phyloP scores from a whole-genome alignment of 169 alveolate genomes.

The Cryptosporidium sp. region DNA sequence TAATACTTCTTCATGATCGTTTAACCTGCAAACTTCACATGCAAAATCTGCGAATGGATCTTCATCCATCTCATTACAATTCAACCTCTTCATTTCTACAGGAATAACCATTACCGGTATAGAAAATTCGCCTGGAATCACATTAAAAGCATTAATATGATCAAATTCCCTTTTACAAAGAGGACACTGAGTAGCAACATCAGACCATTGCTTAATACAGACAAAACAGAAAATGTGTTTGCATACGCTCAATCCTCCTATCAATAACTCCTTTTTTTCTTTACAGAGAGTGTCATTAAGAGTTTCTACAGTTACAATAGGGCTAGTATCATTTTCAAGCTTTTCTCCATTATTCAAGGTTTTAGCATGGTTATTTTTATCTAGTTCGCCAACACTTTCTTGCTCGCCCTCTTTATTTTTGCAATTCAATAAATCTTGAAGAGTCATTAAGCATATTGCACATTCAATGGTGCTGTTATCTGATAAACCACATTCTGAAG shows the following conservation, averaged over 20 bases:
- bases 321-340: background rate
- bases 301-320: background rate
- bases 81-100: conserved; percentile 36
- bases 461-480: conserved; percentile 10
- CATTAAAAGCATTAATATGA: conserved; percentile 39
- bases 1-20: conserved; percentile 65
- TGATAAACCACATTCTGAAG: background rate
- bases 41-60: conserved; percentile 74
- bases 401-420: background rate
- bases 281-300: background rate
- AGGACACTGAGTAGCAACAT: conserved; percentile 68
- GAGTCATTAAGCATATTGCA: conserved; percentile 47
- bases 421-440: conserved; percentile 18
- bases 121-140: conserved; percentile 35
- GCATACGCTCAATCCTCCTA: conserved; percentile 51
- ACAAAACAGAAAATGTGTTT: conserved; percentile 58
- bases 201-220: conserved; percentile 66
- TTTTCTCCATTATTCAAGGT: background rate
- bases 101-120: conserved; percentile 25
- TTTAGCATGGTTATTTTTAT: background rate
- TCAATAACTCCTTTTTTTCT: conserved; percentile 9
- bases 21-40: conserved; percentile 63
- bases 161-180: conserved; percentile 63
- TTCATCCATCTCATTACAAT: conserved; percentile 49
- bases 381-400: background rate